Base-by-base conservation (phyloP, 2,329 filamentous ascomycete genomes). In the Pseudogymnoascus sp. region DNA sequence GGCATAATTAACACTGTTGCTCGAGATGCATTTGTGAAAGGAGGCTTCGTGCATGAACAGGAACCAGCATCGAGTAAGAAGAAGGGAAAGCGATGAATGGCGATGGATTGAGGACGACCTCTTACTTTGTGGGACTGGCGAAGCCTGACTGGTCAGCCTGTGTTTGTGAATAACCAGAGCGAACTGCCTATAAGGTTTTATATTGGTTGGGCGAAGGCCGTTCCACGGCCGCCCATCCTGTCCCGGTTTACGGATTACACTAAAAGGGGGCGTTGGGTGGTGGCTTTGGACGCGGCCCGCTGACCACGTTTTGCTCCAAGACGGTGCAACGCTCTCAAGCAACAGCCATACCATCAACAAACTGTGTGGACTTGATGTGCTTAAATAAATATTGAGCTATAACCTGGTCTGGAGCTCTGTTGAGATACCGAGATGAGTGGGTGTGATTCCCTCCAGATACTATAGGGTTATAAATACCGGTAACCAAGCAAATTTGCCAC, bases 1-100 rank as follows among this genome's bases (percentile, higher is more conserved):
- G 85, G 91, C 10, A 79, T 96, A 61, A 97, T 99, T 72, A 97
- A 97, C 72, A 82, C 84, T 62, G 90, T 87, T 7, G 92, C 92
- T 6, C 84, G 92, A 70, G 92, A 97, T 76, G 90, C 89, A 0
- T 81, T 97, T 66, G 83, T 97, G 8, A 84, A 84, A 71, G 91
- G 89, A 0, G 90, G 89, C 0, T 84, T 90, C 68, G 86, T 84
- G 8, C 79, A 78, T 62, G 85, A 87, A 39, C 77, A 78, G 10
- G 73, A 69, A 17, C 39, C 68, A 12, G 70, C 67, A n/a, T 79
- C 76, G 68, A 79, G 79, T 68, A 83, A 79, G 62, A 71, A 70
- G 64, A 71, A 70, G 59, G 67, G 65, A 8, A 73, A 71, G 42
- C 66, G 64, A 59, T 71, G 64, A 70, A 15, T 9, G 3, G 3